These are phyloP conservation scores for Hanseniaspora guilliermondii DNA, from an alignment of 805 yeast genomes.

Conservation along the genomic window DNA sequence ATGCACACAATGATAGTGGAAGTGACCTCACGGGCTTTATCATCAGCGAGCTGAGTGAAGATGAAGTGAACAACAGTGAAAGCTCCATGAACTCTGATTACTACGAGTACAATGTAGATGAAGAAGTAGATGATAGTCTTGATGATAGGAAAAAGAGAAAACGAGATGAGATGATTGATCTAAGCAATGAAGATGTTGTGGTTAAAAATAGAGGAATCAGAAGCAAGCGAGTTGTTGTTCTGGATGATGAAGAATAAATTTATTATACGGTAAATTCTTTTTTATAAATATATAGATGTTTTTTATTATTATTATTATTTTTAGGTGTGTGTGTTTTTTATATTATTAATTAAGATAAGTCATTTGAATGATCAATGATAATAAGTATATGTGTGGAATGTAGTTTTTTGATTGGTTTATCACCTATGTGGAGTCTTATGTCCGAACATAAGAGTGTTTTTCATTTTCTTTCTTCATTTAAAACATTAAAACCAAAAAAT, in stretches of 20 bases:
- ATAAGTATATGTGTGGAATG: no score
- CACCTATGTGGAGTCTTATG: not conserved
- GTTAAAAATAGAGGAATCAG: slow-evolving; percentile 11
- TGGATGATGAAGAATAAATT: slow-evolving; percentile 3
- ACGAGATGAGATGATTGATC: slow-evolving; percentile 7
- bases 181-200: slow-evolving; percentile 16
- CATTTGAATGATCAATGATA: no score
- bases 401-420: not conserved
- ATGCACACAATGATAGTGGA: slow-evolving; percentile 7
- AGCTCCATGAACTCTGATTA: slow-evolving; percentile 12
- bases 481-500: no score
- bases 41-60: slow-evolving; percentile 11
- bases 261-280: no score
- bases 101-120: slow-evolving; percentile 9
- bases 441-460: no score
- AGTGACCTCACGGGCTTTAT: slow-evolving; percentile 14
- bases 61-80: slow-evolving; percentile 3
- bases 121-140: not conserved
- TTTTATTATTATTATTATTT: no score
- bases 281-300: no score
- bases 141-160: not conserved
- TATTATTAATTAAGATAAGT: no score
- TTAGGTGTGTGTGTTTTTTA: not conserved
- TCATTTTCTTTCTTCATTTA: no score
- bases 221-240: not conserved